phyloP scores from a whole-genome alignment of 2,329 filamentous ascomycete genomes.

The Trichoderma sp. region DNA sequence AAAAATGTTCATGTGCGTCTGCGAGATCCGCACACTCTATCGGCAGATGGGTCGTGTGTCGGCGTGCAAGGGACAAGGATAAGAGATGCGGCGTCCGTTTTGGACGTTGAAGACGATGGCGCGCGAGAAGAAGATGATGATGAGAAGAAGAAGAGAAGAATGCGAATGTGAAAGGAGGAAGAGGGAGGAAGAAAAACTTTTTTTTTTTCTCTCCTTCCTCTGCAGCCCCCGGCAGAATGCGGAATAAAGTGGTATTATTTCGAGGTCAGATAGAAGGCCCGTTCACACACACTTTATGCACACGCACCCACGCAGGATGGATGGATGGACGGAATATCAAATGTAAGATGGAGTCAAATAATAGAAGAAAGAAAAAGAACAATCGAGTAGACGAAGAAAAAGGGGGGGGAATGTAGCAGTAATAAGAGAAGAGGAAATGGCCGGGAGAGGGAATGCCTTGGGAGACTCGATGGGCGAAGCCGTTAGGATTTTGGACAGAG shows the following conservation, averaged over 20 bases:
- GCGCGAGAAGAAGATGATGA: background rate
- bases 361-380: background rate
- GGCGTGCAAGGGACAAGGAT: background rate
- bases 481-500: conserved; percentile 11
- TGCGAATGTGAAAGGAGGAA: background rate
- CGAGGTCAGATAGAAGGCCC: conserved; percentile 21
- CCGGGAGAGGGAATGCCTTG: background rate
- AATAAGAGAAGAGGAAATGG: background rate
- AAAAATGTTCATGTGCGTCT: conserved; percentile 5
- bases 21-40: conserved; percentile 7
- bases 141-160: background rate
- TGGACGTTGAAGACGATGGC: background rate
- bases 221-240: conserved; percentile 20
- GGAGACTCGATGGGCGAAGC: conserved; percentile 12
- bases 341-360: background rate
- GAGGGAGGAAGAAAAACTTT: background rate
- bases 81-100: background rate
- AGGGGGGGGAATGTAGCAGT: conserved; percentile 1
- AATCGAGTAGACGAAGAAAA: background rate
- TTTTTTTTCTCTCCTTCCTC: background rate
- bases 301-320: background rate
- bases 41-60: background rate
- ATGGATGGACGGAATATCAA: background rate
- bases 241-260: conserved; percentile 21
- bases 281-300: conserved; percentile 15